Base-by-base conservation (phyloP, 164 flowering plant species). In the Vitis riparia region DNA sequence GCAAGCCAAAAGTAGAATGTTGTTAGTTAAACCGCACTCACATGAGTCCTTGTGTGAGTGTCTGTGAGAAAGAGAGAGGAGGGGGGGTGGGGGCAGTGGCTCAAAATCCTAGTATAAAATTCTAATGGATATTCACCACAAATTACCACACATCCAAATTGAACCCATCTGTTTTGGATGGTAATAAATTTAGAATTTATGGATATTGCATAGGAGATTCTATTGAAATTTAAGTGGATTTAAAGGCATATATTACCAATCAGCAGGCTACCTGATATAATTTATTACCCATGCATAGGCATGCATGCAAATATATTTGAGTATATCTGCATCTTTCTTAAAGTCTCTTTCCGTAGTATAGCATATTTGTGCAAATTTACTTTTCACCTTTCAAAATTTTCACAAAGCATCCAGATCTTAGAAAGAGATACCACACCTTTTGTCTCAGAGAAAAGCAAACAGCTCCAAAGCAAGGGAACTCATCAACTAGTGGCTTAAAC, bases 391-490 rank as follows among this genome's bases (percentile, higher is more conserved):
- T n/a, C 44, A 67, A 44, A 51, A 11, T 7, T 44, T 8, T 32
- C 56, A 30, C 29, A 51, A 59, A 19, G 11, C 10, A 47, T 51
- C 14, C 11, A 17, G 51, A 56, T 37, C 14, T 14, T 55, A 16
- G 62, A 62, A 65, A 57, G 47, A 72, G 50, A 76, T 44, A 27
- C 10, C 19, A 14, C 58, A 92, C 99, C 97, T 93, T 96, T 63
- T 96, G 78, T 73, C 94, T 88, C 72, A 96, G 75, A 47, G 99
- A 96, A 78, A 69, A 91, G 63, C 81, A 85, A 50, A 96, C 87
- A 76, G 99, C 99, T 78, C 98, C 98, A 79, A 96, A 93, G 74
- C 99, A 91, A 50, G 99, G 99, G 32, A 96, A 80, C 77, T 87
- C 97, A 23, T 85, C 92, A 64, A 96, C 97, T 44, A 96, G 77